Percentiles rank a stretch among this genome's conserved stretches.
Conservation (phyloP, 345 rosid genomes). For the Ceriops decandra region DNA sequence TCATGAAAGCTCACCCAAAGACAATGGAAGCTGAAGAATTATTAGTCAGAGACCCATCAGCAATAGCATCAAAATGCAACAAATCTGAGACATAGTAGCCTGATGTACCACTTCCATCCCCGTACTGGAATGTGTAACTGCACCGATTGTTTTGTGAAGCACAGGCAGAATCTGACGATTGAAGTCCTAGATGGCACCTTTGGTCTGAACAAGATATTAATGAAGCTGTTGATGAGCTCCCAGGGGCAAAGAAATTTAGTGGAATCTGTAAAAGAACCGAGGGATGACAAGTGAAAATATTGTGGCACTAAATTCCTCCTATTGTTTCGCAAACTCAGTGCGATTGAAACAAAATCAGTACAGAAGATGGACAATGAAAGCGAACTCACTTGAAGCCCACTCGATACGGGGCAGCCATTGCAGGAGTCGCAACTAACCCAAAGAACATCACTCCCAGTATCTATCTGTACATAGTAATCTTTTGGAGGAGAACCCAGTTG, state of each 20-base stretch:
- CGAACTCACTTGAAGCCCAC: conserved; percentile 69
- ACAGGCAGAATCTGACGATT: conserved; percentile 72
- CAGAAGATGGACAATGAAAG: conserved; percentile 7
- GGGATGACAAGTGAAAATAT: conserved; percentile 6
- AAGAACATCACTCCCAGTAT: conserved; percentile 95
- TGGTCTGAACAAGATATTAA: conserved; percentile 67
- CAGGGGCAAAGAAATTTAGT: conserved; percentile 71
- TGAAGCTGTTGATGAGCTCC: conserved; percentile 71
- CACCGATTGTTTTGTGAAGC: conserved; percentile 57
- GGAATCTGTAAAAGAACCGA: conserved; percentile 54
- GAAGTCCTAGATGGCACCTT: conserved; percentile 57
- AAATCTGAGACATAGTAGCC: conserved; percentile 85
- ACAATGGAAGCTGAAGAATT: conserved; percentile 75
- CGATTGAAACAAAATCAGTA: background rate
- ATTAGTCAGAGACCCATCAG: conserved; percentile 40
- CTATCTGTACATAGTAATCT: conserved; percentile 87
- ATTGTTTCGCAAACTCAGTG: conserved; percentile 6
- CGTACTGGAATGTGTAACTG: conserved; percentile 84
- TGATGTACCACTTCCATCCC: conserved; percentile 94
- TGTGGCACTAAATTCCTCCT: background rate
- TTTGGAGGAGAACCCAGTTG: conserved; percentile 83
- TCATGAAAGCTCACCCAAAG: conserved; percentile 68
- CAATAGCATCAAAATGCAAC: conserved; percentile 53
- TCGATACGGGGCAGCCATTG: conserved; percentile 77
- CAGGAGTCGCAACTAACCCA: conserved; percentile 89